Evolutionary conservation across 2,329 filamentous ascomycete genomes (phyloP).

Genomic region (Penicillium sp.): DNA sequence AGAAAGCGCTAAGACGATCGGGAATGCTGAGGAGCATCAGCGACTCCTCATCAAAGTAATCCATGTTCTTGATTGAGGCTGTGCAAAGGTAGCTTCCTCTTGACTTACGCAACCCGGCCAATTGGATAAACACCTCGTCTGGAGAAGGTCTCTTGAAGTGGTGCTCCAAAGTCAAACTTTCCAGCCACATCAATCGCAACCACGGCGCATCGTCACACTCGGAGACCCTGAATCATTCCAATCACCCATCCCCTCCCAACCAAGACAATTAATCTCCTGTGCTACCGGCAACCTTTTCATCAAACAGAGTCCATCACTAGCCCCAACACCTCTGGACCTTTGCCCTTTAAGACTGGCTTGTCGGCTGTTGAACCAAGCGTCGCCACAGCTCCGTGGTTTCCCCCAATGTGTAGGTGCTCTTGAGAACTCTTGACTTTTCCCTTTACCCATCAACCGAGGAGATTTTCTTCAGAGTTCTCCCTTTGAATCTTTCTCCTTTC

Average conservation of each 20-base stretch:
- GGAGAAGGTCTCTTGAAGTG: not conserved
- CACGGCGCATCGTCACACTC: conserved; percentile 1
- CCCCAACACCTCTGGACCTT: not conserved
- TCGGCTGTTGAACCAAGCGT: conserved; percentile 15
- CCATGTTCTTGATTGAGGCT: not conserved
- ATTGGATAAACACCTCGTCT: not conserved
- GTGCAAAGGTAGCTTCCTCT: not conserved
- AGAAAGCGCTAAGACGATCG: not conserved
- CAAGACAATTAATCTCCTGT: conserved; percentile 5
- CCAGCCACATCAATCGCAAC: conserved; percentile 13
- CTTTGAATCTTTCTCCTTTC: conserved; percentile 19
- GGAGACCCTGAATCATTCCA: conserved; percentile 9
- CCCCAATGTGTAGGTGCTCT: conserved; percentile 30
- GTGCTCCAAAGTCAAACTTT: conserved; percentile 3
- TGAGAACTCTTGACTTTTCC: conserved; percentile 12
- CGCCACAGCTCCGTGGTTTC: conserved; percentile 21
- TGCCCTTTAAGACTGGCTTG: conserved; percentile 7
- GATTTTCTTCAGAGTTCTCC: conserved; percentile 9
- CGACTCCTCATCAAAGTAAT: not conserved
- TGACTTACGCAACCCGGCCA: not conserved
- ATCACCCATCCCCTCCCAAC: not conserved
- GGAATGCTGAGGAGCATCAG: too few species aligned
- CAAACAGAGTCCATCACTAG: not conserved
- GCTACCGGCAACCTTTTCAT: not conserved
- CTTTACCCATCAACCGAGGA: conserved; percentile 6